Base-by-base conservation (phyloP, 805 yeast species). In the Starmera quercuum region DNA sequence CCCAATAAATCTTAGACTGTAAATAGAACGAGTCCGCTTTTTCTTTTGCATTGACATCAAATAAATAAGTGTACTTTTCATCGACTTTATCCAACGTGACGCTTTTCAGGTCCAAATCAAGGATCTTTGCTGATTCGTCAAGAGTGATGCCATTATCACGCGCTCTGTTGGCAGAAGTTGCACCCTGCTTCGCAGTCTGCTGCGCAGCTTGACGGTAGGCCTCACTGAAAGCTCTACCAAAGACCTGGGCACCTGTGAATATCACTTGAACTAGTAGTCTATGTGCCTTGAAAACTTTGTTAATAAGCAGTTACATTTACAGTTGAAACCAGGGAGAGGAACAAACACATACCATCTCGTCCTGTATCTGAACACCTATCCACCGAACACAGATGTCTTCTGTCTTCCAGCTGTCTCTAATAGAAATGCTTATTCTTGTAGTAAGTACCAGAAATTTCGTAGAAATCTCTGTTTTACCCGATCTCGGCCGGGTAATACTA, bases 161-260 rank as follows among this genome's bases (percentile, higher is more conserved):
- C n/a, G 71, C 58, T 53, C 66, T 59, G 30, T 62, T 59, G 16
- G 56, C 55, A 27, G 67, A 62, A n/a, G 66, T 58, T 6, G 77
- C 71, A 15, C 82, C 66, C 45, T 75, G 75, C 20, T 84, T 73
- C 2, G 90, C 86, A n/a, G 95, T 78, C 35, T 88, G 88, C 33
- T 90, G 84, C 13, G 97, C 96, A 2, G 95, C 95, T 63, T 92
- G 97, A 51, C 80, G 83, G 68, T 90, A 92, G 0, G 98, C 97
- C 57, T 87, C 95, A n/a, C 86, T 71, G 57, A 92, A 92, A 0
- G 98, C 98, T 47, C 84, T 75, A 37, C 97, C 97, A 54, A 92
- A 87, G 20, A 90, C 97, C 47, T 85, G 80, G 5, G 97, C 94
- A 37, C 97, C 97, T 8, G 97, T 88, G 51, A 88, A 74, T 31